Conservation (phyloP, 2,329 filamentous ascomycete species). For the Diplodia intermedia region DNA sequence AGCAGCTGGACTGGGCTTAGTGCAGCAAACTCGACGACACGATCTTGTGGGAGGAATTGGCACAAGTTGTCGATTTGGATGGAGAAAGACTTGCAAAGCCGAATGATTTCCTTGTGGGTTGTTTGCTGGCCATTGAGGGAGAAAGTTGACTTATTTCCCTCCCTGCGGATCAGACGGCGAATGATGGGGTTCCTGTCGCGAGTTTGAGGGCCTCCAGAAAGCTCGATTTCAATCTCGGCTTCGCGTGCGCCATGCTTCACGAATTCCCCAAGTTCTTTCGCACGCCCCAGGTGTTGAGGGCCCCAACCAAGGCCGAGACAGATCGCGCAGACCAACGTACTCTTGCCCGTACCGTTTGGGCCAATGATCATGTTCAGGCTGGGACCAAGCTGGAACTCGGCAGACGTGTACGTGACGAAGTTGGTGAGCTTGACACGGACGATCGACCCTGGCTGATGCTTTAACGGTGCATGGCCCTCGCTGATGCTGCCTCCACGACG, state of each 20-base stretch:
- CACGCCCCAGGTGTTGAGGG: constrained; percentile 80
- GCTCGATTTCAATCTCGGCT: constrained; percentile 88
- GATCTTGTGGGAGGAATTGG: constrained; percentile 95
- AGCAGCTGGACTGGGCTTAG: constrained; percentile 83
- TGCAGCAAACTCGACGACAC: constrained; percentile 90
- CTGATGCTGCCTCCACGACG: constrained; percentile 32
- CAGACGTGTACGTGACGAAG: constrained; percentile 93
- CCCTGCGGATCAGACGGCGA: constrained; percentile 76
- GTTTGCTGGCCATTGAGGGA: constrained; percentile 72
- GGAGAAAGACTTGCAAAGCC: constrained; percentile 72
- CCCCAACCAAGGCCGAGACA: constrained; percentile 89
- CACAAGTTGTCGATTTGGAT: constrained; percentile 98
- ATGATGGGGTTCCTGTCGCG: constrained; percentile 74
- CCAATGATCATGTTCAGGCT: constrained; percentile 98
- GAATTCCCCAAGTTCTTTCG: constrained; percentile 84
- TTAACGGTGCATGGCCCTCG: constrained; percentile 36
- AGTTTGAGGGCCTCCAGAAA: constrained; percentile 66
- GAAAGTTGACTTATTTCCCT: constrained; percentile 83
- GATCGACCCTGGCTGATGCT: constrained; percentile 75
- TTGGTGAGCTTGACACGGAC: constrained; percentile 84
- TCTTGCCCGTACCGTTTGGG: constrained; percentile 98
- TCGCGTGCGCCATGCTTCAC: constrained; percentile 85
- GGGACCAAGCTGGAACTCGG: constrained; percentile 89
- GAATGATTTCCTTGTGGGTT: constrained; percentile 68
- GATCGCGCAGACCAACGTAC: constrained; percentile 94